phyloP scores from a whole-genome alignment of 1,284 basidiomycete species.

The Nidula niveotomentosa region DNA sequence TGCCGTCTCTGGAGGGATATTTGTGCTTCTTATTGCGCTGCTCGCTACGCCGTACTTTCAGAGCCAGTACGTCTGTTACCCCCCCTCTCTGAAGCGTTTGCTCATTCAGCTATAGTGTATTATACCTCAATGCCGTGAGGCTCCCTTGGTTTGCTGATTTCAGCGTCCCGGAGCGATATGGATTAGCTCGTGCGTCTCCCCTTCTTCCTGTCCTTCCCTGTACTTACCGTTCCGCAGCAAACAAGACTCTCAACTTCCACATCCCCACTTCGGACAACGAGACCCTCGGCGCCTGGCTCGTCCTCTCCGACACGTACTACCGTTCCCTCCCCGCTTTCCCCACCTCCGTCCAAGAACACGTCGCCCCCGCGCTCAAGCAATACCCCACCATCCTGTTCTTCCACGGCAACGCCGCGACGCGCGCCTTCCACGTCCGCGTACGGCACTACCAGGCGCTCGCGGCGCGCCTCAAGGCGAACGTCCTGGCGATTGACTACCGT shows the following conservation, averaged over 20 bases:
- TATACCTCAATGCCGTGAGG: constrained; percentile 70
- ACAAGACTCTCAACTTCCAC: constrained; percentile 75
- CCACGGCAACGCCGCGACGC: constrained; percentile 87
- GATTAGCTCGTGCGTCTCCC: constrained; percentile 72
- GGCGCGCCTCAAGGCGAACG: constrained; percentile 68
- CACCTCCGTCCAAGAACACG: constrained; percentile 31
- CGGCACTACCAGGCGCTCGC: constrained; percentile 63
- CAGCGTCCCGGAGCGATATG: constrained; percentile 72
- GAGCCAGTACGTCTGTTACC: constrained; percentile 56
- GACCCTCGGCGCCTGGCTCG: constrained; percentile 87
- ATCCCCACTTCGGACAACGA: constrained; percentile 78
- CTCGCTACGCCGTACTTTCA: constrained; percentile 69
- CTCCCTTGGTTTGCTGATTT: constrained; percentile 68
- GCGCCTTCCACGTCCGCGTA: constrained; percentile 66
- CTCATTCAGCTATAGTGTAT: constrained; percentile 16
- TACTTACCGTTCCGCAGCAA: constrained; percentile 44
- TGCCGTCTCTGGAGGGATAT: constrained; percentile 46
- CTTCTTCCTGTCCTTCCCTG: background rate
- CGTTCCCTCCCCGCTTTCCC: constrained; percentile 40
- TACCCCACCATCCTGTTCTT: constrained; percentile 85
- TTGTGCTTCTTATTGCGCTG: constrained; percentile 52
- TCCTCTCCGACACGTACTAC: constrained; percentile 74
- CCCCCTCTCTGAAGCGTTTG: constrained; percentile 21
- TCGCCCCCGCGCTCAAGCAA: constrained; percentile 48
- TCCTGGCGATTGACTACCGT: constrained; percentile 88